These are phyloP conservation scores for Vigna reflexopilosa DNA, from an alignment of 306 rosid species.

Conservation along the genomic window DNA sequence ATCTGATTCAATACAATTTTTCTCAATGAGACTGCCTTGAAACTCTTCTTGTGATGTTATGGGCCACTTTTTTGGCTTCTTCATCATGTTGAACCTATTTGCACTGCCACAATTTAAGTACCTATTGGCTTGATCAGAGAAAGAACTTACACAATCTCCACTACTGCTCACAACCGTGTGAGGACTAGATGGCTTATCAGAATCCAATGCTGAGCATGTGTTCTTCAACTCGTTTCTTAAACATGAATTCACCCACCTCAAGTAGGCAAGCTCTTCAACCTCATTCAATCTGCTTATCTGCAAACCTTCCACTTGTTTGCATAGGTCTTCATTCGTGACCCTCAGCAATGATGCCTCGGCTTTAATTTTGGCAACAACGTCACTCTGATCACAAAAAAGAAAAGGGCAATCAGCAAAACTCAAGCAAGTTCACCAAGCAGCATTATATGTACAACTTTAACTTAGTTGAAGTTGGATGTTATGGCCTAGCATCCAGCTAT, in stretches of 20 bases:
- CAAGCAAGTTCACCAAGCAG: neutral
- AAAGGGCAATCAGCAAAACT: neutral
- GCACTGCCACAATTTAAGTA: conserved; percentile 52
- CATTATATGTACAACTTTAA: too few species aligned
- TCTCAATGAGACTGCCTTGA: conserved; percentile 55
- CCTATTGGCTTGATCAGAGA: conserved; percentile 60
- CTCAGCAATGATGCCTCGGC: conserved; percentile 90
- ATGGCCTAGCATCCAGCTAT: too few species aligned
- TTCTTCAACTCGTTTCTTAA: conserved; percentile 80
- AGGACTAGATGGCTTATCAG: conserved; percentile 72
- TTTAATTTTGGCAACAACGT: conserved; percentile 75
- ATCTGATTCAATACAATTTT: conserved; percentile 70
- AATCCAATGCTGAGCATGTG: conserved; percentile 62
- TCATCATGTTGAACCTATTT: conserved; percentile 67
- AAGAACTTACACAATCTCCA: conserved; percentile 58
- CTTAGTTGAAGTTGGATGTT: too few species aligned
- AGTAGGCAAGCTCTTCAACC: conserved; percentile 97
- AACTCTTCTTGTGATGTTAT: conserved; percentile 66
- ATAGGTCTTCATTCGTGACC: conserved; percentile 84
- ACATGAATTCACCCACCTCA: conserved; percentile 98
- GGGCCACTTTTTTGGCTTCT: conserved; percentile 89
- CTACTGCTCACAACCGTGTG: conserved; percentile 50
- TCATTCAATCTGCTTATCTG: conserved; percentile 93
- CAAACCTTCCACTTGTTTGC: conserved; percentile 95
- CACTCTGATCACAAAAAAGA: conserved; percentile 58